These are phyloP conservation scores for Mortierella alpina DNA, from an alignment of 192 early-diverging fungal species.

Conservation along the genomic window DNA sequence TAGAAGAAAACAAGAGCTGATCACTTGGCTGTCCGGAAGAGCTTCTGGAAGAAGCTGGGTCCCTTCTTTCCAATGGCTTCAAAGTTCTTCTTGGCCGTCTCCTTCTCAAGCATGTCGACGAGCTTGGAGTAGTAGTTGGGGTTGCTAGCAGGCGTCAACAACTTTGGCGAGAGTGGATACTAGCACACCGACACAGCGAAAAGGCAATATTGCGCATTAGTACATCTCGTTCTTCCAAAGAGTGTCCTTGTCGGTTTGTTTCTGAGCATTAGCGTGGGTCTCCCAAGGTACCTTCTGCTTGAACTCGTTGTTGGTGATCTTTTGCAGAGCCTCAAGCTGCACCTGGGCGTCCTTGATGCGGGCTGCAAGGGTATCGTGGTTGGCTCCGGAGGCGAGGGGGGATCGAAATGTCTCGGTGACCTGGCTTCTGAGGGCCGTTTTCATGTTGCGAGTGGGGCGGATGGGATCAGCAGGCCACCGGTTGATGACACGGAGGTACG, in stretches of 20 bases:
- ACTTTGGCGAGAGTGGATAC: slow-evolving; percentile 68
- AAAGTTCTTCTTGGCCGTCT: slow-evolving; percentile 59
- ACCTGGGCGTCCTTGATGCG: slow-evolving; percentile 43
- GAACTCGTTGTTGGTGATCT: slow-evolving; percentile 61
- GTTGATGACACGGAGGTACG: slow-evolving; percentile 68
- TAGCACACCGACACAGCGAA: slow-evolving; percentile 3
- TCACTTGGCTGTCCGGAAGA: slow-evolving; percentile 47
- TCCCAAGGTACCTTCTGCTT: slow-evolving; percentile 57
- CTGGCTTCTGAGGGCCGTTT: slow-evolving; percentile 64
- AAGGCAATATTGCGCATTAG: neutral
- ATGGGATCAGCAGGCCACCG: slow-evolving; percentile 77
- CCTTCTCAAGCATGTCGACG: slow-evolving; percentile 59
- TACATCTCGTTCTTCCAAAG: neutral
- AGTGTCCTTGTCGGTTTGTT: neutral
- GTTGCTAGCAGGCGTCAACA: slow-evolving; percentile 64
- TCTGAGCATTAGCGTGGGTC: neutral
- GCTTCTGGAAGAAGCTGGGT: slow-evolving; percentile 41
- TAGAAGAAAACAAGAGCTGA: neutral
- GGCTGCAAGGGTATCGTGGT: slow-evolving; percentile 28
- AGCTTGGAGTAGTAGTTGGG: slow-evolving; percentile 67
- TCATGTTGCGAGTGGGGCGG: slow-evolving; percentile 76
- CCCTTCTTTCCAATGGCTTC: slow-evolving; percentile 55
- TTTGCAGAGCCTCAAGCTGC: slow-evolving; percentile 60
- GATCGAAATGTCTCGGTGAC: slow-evolving; percentile 61
- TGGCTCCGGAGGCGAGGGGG: slow-evolving; percentile 31